phyloP scores from a whole-genome alignment of 2,329 filamentous ascomycete genomes.

The Aspergillus japonicus region DNA sequence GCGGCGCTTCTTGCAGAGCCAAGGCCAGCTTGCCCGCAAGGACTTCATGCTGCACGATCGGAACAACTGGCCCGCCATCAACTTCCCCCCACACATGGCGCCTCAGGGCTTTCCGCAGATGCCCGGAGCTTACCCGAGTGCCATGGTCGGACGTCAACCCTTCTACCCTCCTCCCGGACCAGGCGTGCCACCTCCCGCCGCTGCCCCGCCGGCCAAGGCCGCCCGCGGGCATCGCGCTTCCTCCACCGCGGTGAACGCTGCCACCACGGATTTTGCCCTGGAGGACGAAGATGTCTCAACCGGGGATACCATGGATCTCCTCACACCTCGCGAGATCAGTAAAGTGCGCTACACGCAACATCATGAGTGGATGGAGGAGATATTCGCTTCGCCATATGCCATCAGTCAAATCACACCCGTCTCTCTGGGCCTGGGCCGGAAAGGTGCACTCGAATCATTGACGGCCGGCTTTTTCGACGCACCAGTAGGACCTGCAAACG shows the following conservation, averaged over 20 bases:
- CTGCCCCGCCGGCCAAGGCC: conserved; percentile 29
- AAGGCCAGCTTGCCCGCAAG: conserved; percentile 80
- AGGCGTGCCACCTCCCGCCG: conserved; percentile 27
- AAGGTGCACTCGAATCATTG: conserved; percentile 75
- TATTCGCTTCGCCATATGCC: conserved; percentile 85
- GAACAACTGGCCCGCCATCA: conserved; percentile 83
- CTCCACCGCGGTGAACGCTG: conserved; percentile 35
- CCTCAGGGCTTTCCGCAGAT: conserved; percentile 54
- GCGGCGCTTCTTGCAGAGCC: conserved; percentile 63
- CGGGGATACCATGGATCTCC: conserved; percentile 84
- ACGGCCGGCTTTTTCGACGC: conserved; percentile 83
- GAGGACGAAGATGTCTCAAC: conserved; percentile 87
- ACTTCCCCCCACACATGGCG: conserved; percentile 58
- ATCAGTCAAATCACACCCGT: conserved; percentile 81
- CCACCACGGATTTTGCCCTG: conserved; percentile 51
- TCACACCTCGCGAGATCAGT: conserved; percentile 88
- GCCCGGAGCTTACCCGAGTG: conserved; percentile 44
- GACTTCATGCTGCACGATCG: conserved; percentile 94
- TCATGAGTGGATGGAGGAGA: conserved; percentile 98
- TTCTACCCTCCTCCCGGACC: conserved; percentile 34
- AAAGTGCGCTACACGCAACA: conserved; percentile 86
- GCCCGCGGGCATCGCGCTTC: conserved; percentile 48
- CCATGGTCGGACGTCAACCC: conserved; percentile 38
- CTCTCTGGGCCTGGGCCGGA: conserved; percentile 80
- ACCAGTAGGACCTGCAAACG: conserved; percentile 37